A percentile compares a stretch with the other conserved stretches of the same genome.
phyloP scores from a whole-genome alignment of 2,329 filamentous ascomycete species.

The Talaromyces albobiverticillius region DNA sequence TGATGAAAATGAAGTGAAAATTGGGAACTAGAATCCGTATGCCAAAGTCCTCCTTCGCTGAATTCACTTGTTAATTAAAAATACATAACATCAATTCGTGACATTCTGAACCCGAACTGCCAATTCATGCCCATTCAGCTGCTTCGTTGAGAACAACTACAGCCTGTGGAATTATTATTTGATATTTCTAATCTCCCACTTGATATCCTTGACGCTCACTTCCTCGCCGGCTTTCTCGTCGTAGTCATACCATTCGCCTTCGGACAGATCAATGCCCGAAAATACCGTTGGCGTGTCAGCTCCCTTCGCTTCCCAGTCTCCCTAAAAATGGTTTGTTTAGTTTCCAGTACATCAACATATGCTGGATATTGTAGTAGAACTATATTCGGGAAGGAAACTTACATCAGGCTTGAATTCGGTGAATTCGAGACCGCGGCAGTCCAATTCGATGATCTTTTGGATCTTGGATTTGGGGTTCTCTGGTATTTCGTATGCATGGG shows the following conservation, averaged over 20 bases:
- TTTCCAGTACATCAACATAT: too few species aligned
- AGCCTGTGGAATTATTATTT: slow-evolving; percentile 37
- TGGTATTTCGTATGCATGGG: slow-evolving; percentile 61
- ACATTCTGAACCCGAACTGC: not conserved
- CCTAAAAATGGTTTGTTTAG: slow-evolving; percentile 51
- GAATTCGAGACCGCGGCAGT: slow-evolving; percentile 92
- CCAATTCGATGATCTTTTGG: slow-evolving; percentile 82
- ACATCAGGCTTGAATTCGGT: slow-evolving; percentile 87
- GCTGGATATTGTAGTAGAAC: too few species aligned
- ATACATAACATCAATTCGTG: not conserved
- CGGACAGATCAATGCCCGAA: slow-evolving; percentile 71
- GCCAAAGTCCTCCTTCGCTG: too few species aligned
- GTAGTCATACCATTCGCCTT: slow-evolving; percentile 98
- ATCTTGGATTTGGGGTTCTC: slow-evolving; percentile 55
- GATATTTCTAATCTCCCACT: slow-evolving; percentile 77
- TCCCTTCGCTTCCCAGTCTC: slow-evolving; percentile 85
- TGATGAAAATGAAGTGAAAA: too few species aligned
- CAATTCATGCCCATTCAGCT: too few species aligned
- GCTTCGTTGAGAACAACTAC: not conserved
- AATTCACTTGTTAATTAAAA: too few species aligned
- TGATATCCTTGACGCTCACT: slow-evolving; percentile 85
- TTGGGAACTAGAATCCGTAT: too few species aligned
- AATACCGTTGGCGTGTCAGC: slow-evolving; percentile 80
- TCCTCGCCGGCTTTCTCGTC: slow-evolving; percentile 91
- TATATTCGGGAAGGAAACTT: slow-evolving; percentile 25